Evolutionary conservation across 2,329 filamentous ascomycete species (phyloP).

Genomic region (Stachybotrys chartarum): DNA sequence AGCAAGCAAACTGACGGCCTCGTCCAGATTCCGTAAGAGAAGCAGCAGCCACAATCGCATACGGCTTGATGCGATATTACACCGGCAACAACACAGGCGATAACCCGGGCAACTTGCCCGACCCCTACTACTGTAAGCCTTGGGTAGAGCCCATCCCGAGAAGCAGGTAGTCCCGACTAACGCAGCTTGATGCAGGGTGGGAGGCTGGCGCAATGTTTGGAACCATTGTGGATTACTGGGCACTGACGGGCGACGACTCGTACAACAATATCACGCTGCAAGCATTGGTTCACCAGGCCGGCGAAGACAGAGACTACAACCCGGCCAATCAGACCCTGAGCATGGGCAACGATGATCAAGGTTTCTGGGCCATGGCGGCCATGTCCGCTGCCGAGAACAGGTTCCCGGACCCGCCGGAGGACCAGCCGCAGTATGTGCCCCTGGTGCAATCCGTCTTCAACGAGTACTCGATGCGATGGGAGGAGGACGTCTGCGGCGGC

Average conservation of each 20-base stretch:
- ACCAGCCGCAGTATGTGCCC: slow-evolving; percentile 65
- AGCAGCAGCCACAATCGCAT: slow-evolving; percentile 39
- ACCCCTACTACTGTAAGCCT: slow-evolving; percentile 56
- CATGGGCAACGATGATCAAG: slow-evolving; percentile 67
- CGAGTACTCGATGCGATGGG: slow-evolving; percentile 66
- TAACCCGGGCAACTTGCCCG: slow-evolving; percentile 48
- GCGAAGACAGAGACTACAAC: slow-evolving; percentile 56
- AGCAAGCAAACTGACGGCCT: background rate
- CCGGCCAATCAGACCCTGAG: slow-evolving; percentile 56
- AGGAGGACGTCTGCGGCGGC: slow-evolving; percentile 56
- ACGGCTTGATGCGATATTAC: slow-evolving; percentile 41
- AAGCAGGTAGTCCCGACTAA: background rate
- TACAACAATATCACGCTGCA: slow-evolving; percentile 56
- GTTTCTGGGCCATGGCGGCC: slow-evolving; percentile 80
- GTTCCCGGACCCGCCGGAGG: slow-evolving; percentile 59
- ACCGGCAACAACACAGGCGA: slow-evolving; percentile 54
- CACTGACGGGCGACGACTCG: slow-evolving; percentile 56
- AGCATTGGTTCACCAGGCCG: slow-evolving; percentile 54
- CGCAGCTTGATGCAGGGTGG: slow-evolving; percentile 43
- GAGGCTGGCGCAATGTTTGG: slow-evolving; percentile 67
- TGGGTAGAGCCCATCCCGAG: background rate
- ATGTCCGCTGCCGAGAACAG: slow-evolving; percentile 72
- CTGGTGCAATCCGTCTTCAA: slow-evolving; percentile 76
- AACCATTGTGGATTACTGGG: slow-evolving; percentile 65
- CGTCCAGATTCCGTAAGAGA: slow-evolving; percentile 40